These are phyloP conservation scores for Scytalidium lignicola DNA, from an alignment of 2,329 filamentous ascomycete species.

Conservation along the genomic window DNA sequence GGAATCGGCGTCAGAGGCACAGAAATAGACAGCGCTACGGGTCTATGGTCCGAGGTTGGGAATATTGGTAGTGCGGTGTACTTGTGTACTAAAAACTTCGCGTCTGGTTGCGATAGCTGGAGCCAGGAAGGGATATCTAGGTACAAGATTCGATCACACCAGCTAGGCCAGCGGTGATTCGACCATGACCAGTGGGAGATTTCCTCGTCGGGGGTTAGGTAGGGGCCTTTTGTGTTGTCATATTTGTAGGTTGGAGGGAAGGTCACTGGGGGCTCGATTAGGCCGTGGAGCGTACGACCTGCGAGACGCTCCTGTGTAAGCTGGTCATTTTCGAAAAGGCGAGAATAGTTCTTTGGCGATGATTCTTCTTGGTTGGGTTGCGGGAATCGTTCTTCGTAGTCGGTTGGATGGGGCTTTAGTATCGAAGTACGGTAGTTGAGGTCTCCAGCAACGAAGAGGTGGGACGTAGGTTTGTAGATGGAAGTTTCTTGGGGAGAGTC, in stretches of 20 bases:
- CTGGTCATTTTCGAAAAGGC: conserved; percentile 72
- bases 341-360: conserved; percentile 56
- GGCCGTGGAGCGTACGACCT: conserved; percentile 69
- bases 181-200: conserved; percentile 66
- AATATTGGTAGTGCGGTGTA: conserved; percentile 77
- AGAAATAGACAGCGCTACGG: conserved; percentile 67
- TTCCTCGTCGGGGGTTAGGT: conserved; percentile 32
- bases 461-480: conserved; percentile 69
- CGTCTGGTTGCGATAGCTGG: conserved; percentile 26
- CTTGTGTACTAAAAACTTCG: conserved; percentile 48
- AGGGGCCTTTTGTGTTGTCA: conserved; percentile 37
- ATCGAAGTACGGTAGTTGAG: conserved; percentile 88
- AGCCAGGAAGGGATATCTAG: conserved; percentile 56
- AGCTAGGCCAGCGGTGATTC: conserved; percentile 78
- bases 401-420: conserved; percentile 53
- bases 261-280: conserved; percentile 66
- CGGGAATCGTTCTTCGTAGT: conserved; percentile 54
- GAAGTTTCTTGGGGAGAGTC: conserved; percentile 43
- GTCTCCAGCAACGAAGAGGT: conserved; percentile 86
- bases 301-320: conserved; percentile 65
- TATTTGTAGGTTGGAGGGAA: conserved; percentile 98
- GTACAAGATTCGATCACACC: conserved; percentile 89
- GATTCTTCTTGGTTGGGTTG: conserved; percentile 45
- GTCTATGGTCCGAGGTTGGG: conserved; percentile 79
- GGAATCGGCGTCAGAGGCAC: conserved; percentile 52